phyloP scores from a whole-genome alignment of 2,329 filamentous ascomycete genomes.

The Colletotrichum sp. region DNA sequence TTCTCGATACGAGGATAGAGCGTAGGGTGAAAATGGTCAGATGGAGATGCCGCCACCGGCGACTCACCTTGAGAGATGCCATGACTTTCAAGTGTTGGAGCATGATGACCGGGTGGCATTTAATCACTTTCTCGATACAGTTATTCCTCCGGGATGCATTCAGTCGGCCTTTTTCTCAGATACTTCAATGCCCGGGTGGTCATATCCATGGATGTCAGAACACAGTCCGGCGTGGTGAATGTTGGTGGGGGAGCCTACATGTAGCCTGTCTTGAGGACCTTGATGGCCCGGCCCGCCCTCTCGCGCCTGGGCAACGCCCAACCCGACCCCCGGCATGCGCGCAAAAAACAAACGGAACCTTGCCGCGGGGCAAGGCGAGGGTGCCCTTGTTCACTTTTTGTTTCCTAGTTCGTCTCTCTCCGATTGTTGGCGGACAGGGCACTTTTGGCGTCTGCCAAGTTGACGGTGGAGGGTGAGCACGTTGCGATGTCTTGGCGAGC shows the following conservation, averaged over 20 bases:
- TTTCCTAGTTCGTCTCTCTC: neutral
- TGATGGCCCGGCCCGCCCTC: conserved; percentile 17
- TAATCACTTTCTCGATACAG: neutral
- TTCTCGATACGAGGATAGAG: neutral
- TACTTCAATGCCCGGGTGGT: neutral
- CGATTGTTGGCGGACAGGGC: neutral
- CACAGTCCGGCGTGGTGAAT: neutral
- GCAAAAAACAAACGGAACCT: neutral
- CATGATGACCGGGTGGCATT: neutral
- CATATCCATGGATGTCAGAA: neutral
- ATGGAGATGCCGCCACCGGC: neutral
- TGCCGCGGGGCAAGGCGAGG: neutral
- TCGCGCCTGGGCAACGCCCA: neutral
- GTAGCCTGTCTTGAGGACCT: neutral
- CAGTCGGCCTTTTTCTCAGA: neutral
- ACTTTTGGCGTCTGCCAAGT: neutral
- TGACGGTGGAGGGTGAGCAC: neutral
- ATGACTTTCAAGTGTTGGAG: neutral
- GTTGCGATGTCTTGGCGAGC: conserved; percentile 5
- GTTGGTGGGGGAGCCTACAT: neutral
- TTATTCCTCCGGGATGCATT: neutral
- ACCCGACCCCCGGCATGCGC: neutral
- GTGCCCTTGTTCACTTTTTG: neutral
- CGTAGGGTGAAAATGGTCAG: neutral
- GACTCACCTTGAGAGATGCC: neutral